These are phyloP conservation scores for Camellia granthamiana DNA, from an alignment of 148 eudicot genomes.

Conservation along the genomic window DNA sequence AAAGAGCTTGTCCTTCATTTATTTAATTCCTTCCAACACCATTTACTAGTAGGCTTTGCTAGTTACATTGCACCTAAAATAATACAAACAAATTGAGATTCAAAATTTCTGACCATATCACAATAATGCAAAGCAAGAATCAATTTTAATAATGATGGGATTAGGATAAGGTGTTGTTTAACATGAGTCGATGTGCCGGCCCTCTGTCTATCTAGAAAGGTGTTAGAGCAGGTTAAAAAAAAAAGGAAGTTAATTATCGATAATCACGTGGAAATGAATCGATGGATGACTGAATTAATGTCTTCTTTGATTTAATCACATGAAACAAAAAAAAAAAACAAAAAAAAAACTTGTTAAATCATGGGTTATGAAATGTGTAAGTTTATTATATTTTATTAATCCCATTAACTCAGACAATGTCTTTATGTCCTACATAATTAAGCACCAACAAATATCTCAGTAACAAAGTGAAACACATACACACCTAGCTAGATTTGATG, in stretches of 20 bases:
- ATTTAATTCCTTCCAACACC: neutral
- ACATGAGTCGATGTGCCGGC: neutral
- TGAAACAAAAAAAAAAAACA: neutral
- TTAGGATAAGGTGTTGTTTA: neutral
- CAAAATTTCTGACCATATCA: neutral
- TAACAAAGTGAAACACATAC: too few species aligned
- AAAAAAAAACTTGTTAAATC: too few species aligned
- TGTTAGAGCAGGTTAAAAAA: neutral
- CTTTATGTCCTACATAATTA: too few species aligned
- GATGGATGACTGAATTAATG: too few species aligned
- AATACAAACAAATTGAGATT: too few species aligned
- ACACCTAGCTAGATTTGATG: too few species aligned
- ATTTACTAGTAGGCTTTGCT: neutral
- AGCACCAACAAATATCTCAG: too few species aligned
- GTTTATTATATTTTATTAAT: neutral
- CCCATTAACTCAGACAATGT: too few species aligned
- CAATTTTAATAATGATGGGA: neutral
- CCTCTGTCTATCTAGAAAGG: neutral
- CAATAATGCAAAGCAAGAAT: constrained; percentile 12
- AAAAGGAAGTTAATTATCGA: neutral
- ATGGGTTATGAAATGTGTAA: neutral
- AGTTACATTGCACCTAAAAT: neutral
- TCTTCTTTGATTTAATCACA: neutral
- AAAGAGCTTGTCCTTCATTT: neutral
- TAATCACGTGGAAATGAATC: neutral